Evolutionary conservation across 2,329 filamentous ascomycete species (phyloP), one percentile per base, ranked within the genome.

Genomic region (Claviceps monticola): DNA sequence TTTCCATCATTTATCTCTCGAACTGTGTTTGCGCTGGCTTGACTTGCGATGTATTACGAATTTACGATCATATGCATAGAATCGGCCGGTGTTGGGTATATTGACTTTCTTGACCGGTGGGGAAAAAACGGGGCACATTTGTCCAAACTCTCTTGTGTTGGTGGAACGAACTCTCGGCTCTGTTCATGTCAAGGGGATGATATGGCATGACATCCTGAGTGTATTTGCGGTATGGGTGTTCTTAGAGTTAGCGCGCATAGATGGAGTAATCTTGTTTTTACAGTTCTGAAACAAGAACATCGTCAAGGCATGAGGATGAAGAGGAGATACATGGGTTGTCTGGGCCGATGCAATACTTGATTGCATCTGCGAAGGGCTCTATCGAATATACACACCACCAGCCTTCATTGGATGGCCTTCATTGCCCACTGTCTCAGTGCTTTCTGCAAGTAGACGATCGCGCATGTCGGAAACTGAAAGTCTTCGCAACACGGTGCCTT

Each of bases 31-130:
- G 34, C 14, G 44, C 44, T 36, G 26, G 38, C 34, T 39, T 41
- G 41, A 41, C 43, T 21, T 39, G 8, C 9, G 39, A 49, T 51
- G 43, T 52, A 51, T 50, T 49, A 50, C 53, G 39, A 38, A 44
- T 14, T 50, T 29, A 21, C 43, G 44, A 39, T 19, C 3, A 37
- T 11, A 37, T 19, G 29, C 41, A 50, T 50, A 50, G 48, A 50
- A 36, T 44, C 26, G 39, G 44, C 26, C 41, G 48, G 39, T 44
- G 48, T 50, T 43, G 39, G 39, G n/a, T 44, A 36, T 36, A 50
- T 37, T 37, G n/a, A 14, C 36, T 49, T 44, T 17, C 23, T 41
- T 29, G 38, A 34, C 13, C 48, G 23, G 21, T 23, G 42, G 38
- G 6, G 1, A 34, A 6, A 49, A 41, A 43, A 42, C 21, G 11